These are phyloP conservation scores for Diutina ranongensis DNA, from an alignment of 1,139 yeast genomes.

Conservation along the genomic window DNA sequence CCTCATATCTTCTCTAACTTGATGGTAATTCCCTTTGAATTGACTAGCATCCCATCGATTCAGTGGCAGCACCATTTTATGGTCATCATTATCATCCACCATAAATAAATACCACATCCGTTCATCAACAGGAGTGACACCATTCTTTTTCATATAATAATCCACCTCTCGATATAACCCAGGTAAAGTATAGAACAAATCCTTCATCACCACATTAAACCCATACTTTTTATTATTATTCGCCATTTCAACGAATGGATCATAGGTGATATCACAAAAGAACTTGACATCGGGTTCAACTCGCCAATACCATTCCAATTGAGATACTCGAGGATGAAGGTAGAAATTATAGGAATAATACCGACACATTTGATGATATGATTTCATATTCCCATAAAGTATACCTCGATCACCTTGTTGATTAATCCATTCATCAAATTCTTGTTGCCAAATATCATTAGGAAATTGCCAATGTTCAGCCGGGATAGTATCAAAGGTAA, in stretches of 20 bases:
- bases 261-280: slow-evolving; percentile 83
- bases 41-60: slow-evolving; percentile 16
- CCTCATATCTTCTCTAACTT: slow-evolving; percentile 20
- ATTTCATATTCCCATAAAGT: slow-evolving; percentile 67
- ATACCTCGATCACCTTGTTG: slow-evolving; percentile 73
- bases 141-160: slow-evolving; percentile 38
- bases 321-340: slow-evolving; percentile 56
- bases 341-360: slow-evolving; percentile 72
- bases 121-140: slow-evolving; percentile 31
- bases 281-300: slow-evolving; percentile 87
- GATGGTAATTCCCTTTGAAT: slow-evolving; percentile 10
- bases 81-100: slow-evolving; percentile 16
- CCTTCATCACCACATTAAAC: slow-evolving; percentile 65
- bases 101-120: slow-evolving; percentile 50
- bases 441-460: slow-evolving; percentile 16
- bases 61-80: slow-evolving; percentile 13
- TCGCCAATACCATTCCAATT: slow-evolving; percentile 87
- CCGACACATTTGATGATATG: slow-evolving; percentile 67
- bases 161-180: slow-evolving; percentile 63
- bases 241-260: slow-evolving; percentile 79
- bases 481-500: slow-evolving; percentile 10
- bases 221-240: slow-evolving; percentile 64
- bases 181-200: slow-evolving; percentile 70
- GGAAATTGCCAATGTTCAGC: slow-evolving; percentile 11
- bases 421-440: slow-evolving; percentile 40